Base-by-base conservation (phyloP, 2,329 filamentous ascomycete species). In the Pseudocercospora pini-densiflorae region DNA sequence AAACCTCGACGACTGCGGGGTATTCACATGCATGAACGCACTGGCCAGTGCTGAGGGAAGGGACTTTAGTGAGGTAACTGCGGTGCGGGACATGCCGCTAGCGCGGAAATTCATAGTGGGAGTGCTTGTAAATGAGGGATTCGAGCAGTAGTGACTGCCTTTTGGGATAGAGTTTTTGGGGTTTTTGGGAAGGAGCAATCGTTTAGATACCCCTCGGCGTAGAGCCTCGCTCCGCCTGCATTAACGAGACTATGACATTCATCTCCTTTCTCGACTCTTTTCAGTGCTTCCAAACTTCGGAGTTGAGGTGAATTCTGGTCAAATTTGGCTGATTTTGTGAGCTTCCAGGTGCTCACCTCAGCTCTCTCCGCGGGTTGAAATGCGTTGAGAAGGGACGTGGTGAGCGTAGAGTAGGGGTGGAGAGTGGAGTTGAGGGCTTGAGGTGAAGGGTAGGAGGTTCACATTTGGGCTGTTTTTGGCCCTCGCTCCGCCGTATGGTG, bases 1-100 rank as follows among this genome's bases (percentile, higher is more conserved):
- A 27, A 94, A 94, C 73, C 85, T 85, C 1, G 88, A 86, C 74
- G 92, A 94, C 75, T 94, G 92, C 71, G 92, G 92, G n/a, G 87
- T 93, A 3, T 92, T 92, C 75, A 87, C 89, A 14, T 88, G 92
- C 70, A 87, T 91, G 19, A 94, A 94, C 73, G 89, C 87, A 16
- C 85, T 92, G 57, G 91, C 88, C 63, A 73, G 82, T 33, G 78
- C 83, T 2, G 89, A 58, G 16, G 51, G 51, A 7, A 55, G 27
- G 51, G 16, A 61, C 62, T 57, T n/a, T 16, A 2, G 3, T 6
- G 40, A 43, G 40, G 40, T 43, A 19, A 7, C 7, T 19, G 16
- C 40, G 5, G 6, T 2, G 5, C 16, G 40, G 40, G 40, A 43
- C 5, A 43, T 43, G 40, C 16, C 16, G 40, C 5, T 7, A 10